Conservation (phyloP, 2,329 filamentous ascomycete genomes). For the Colletotrichum noveboracense region DNA sequence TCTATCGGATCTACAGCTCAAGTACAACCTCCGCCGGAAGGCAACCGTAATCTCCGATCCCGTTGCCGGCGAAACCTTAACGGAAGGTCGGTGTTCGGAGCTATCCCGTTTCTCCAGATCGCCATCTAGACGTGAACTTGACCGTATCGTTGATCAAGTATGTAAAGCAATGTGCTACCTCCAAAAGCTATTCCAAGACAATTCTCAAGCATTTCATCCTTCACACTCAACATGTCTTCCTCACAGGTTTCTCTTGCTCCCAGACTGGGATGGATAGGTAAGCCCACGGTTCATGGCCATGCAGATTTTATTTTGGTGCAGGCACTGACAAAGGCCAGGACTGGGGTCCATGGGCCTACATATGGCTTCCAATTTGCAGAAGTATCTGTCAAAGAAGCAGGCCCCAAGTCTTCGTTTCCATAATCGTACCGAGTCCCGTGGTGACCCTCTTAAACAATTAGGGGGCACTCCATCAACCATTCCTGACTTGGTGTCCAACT, state of each 20-base stretch:
- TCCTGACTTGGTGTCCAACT: background rate
- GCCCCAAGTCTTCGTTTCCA: background rate
- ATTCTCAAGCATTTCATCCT: background rate
- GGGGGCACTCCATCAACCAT: background rate
- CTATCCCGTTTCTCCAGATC: background rate
- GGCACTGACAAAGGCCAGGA: background rate
- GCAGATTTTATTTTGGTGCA: background rate
- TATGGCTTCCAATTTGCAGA: background rate
- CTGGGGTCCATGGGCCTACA: background rate
- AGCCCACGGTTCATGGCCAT: background rate
- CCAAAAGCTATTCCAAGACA: background rate
- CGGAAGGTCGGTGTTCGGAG: background rate
- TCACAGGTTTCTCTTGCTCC: background rate
- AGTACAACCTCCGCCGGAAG: background rate
- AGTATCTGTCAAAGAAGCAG: background rate
- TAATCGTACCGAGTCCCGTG: background rate
- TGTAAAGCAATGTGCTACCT: background rate
- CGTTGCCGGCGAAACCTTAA: background rate
- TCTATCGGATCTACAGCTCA: background rate
- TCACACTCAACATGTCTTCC: background rate
- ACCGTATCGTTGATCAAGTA: background rate
- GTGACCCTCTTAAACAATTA: background rate
- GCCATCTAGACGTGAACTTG: background rate
- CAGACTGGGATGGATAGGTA: background rate
- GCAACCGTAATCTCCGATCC: background rate